These are phyloP conservation scores for Periconia digitata DNA, from an alignment of 2,329 filamentous ascomycete species.

Conservation along the genomic window DNA sequence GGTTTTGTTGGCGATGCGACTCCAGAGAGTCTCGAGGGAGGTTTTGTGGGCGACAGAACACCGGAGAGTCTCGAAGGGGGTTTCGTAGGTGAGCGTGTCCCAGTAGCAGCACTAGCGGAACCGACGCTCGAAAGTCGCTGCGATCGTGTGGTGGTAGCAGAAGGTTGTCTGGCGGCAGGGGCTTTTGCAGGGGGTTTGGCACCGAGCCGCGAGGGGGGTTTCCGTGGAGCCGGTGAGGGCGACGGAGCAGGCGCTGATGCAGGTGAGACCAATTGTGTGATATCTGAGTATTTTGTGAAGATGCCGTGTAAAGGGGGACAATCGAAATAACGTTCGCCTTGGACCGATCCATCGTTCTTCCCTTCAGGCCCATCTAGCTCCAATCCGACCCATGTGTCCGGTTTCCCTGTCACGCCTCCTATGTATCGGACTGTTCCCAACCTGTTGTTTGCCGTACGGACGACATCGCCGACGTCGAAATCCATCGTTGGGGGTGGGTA, in stretches of 20 bases:
- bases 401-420: constrained; percentile 76
- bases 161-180: constrained; percentile 13
- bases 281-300: constrained; percentile 76
- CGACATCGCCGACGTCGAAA: constrained; percentile 63
- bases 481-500: constrained; percentile 20
- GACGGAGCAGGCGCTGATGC: constrained; percentile 4
- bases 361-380: constrained; percentile 80
- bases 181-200: constrained; percentile 10
- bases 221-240: constrained; percentile 9
- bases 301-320: constrained; percentile 73
- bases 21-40: not conserved
- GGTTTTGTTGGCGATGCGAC: not conserved
- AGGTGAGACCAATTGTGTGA: constrained; percentile 58
- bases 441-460: constrained; percentile 73
- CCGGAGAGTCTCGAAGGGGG: not conserved
- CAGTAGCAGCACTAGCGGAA: constrained; percentile 5
- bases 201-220: constrained; percentile 6
- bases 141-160: constrained; percentile 15
- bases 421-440: constrained; percentile 77
- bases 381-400: constrained; percentile 85
- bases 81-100: constrained; percentile 12
- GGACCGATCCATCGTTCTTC: constrained; percentile 91
- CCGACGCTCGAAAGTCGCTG: constrained; percentile 26
- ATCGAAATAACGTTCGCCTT: constrained; percentile 84
- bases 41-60: constrained; percentile 9